These are phyloP conservation scores for Chrysanthemum makinoi DNA, from an alignment of 129 eudicot species.

Conservation along the genomic window DNA sequence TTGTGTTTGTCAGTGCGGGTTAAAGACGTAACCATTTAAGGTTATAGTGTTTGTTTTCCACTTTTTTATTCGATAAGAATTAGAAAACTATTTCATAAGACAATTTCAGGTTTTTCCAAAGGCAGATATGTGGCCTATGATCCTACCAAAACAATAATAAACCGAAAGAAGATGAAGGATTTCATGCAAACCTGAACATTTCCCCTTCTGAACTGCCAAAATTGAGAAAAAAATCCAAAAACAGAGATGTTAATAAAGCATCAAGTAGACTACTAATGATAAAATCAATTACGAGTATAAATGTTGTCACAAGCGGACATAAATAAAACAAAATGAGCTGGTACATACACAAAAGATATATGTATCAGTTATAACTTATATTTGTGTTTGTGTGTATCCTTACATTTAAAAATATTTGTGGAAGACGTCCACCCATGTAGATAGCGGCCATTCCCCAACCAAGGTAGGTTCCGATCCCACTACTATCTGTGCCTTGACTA, in stretches of 20 bases:
- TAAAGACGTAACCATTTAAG: neutral
- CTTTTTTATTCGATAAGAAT: too few species aligned
- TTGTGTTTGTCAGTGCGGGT: neutral
- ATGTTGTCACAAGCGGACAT: neutral
- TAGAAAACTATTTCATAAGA: neutral
- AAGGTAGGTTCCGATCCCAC: conserved; percentile 53
- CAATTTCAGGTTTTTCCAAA: too few species aligned
- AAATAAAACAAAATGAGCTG: neutral
- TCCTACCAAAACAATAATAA: neutral
- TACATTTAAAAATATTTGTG: conserved; percentile 74
- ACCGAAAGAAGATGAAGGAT: neutral
- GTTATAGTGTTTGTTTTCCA: too few species aligned
- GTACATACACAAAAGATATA: neutral
- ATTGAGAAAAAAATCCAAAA: neutral
- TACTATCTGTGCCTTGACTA: conserved; percentile 27
- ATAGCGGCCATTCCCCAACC: conserved; percentile 96
- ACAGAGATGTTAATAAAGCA: conserved; percentile 18
- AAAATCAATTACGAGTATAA: neutral
- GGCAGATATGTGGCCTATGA: too few species aligned
- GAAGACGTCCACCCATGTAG: conserved; percentile 85
- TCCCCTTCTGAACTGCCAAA: conserved; percentile 74
- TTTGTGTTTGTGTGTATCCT: conserved; percentile 12
- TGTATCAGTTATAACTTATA: neutral
- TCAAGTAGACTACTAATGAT: neutral
- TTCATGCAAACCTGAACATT: conserved; percentile 49